Evolutionary conservation across 2,329 filamentous ascomycete species (phyloP).

Genomic region (Diaporthe humulicola): DNA sequence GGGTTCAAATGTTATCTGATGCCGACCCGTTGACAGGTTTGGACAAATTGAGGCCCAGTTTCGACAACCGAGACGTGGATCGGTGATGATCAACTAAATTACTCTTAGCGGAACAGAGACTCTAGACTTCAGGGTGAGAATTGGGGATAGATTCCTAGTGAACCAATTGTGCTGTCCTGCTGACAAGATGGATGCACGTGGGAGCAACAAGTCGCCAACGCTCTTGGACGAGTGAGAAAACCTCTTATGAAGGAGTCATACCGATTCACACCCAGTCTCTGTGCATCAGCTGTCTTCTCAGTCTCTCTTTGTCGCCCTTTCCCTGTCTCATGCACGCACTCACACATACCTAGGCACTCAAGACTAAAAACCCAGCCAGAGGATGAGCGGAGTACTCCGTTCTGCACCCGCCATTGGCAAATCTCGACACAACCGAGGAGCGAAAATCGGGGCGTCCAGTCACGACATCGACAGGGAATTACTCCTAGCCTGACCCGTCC

Average conservation of each 20-base stretch:
- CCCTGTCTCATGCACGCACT: background rate
- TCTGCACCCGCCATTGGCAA: constrained; percentile 12
- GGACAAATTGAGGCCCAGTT: background rate
- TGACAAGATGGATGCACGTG: background rate
- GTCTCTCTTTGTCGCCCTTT: background rate
- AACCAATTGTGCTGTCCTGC: background rate
- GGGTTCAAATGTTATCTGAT: too few relatives aligned
- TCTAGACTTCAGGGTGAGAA: background rate
- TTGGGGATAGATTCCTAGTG: background rate
- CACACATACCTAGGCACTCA: background rate
- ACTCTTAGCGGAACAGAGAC: background rate
- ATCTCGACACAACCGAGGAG: constrained; percentile 12
- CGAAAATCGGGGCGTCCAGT: constrained; percentile 25
- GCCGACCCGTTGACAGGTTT: too few relatives aligned
- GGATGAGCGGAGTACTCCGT: constrained; percentile 10
- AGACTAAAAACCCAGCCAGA: background rate
- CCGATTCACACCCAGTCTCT: background rate
- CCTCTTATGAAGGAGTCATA: background rate
- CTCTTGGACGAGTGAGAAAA: background rate
- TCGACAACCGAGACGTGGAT: background rate
- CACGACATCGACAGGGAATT: constrained; percentile 18
- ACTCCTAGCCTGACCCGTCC: background rate
- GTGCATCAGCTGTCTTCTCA: background rate
- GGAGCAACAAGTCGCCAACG: background rate
- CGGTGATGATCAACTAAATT: background rate